phyloP scores from a whole-genome alignment of 257 asterid genomes.

The Solanum virginianum region DNA sequence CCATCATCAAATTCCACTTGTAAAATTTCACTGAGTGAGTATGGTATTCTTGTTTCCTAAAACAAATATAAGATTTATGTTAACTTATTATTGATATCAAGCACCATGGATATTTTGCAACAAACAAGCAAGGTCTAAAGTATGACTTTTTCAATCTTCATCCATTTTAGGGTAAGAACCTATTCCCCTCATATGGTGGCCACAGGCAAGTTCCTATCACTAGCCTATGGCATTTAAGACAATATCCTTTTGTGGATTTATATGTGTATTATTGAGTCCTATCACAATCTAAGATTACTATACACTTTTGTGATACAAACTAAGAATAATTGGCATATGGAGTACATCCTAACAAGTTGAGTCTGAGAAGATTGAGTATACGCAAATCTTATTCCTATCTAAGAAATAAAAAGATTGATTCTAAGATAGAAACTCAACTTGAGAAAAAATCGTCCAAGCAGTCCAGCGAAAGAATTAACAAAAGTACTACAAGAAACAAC shows the following conservation, averaged over 20 bases:
- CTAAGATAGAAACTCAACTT: not conserved
- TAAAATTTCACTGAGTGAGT: too few relatives aligned
- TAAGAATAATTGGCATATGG: not conserved
- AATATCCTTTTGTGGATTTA: not conserved
- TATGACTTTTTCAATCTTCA: not conserved
- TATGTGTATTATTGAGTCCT: not conserved
- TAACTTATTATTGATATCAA: not conserved
- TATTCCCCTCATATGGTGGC: not conserved
- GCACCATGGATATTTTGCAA: not conserved
- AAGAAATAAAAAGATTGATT: not conserved
- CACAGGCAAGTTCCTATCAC: not conserved
- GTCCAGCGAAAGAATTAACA: not conserved
- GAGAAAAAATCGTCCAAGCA: not conserved
- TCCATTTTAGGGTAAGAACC: not conserved
- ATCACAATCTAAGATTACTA: not conserved
- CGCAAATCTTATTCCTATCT: not conserved
- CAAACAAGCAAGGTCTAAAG: not conserved
- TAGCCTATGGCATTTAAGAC: not conserved
- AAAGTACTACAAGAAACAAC: too few relatives aligned
- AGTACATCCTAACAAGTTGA: not conserved
- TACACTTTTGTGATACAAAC: not conserved
- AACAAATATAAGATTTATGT: not conserved
- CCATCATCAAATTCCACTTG: too few relatives aligned
- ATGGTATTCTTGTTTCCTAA: too few relatives aligned
- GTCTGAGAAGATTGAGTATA: not conserved